Conservation (phyloP, 169 alveolate genomes). For the Perkinsus olseni region DNA sequence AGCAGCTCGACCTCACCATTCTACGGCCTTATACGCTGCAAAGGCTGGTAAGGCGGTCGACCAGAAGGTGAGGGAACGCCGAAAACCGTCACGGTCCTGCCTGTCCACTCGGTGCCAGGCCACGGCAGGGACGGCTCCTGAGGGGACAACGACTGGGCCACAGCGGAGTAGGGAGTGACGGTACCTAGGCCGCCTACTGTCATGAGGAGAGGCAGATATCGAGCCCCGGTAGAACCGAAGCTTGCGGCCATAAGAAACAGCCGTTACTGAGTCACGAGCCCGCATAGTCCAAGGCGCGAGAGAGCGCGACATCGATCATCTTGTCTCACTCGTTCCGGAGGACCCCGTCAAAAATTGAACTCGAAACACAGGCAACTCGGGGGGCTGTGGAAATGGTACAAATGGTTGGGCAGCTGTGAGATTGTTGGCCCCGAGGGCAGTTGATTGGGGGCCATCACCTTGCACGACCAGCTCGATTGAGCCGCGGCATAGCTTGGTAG, state of each 20-base stretch:
- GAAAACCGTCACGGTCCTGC: background rate
- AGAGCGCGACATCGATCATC: no score
- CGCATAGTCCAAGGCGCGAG: background rate
- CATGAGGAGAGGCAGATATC: background rate
- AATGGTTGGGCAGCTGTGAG: no score
- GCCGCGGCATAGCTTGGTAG: background rate
- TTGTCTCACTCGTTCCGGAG: no score
- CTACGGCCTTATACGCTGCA: background rate
- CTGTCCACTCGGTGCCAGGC: background rate
- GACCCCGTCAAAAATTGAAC: no score
- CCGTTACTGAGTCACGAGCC: no score
- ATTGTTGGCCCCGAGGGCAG: no score
- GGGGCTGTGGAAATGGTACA: background rate
- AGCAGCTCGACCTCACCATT: background rate
- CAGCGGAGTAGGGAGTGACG: background rate
- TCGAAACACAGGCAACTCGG: no score
- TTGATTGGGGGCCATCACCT: no score
- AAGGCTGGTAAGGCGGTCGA: background rate
- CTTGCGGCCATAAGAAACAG: background rate
- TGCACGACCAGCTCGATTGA: background rate
- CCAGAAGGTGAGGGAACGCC: background rate
- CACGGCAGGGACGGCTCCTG: background rate
- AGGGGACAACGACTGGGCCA: background rate
- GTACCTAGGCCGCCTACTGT: background rate
- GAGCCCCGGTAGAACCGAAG: background rate